A percentile compares a stretch with the other conserved stretches of the same genome.
Conservation (phyloP, 2,329 filamentous ascomycete species). For the Moelleriella libera region DNA sequence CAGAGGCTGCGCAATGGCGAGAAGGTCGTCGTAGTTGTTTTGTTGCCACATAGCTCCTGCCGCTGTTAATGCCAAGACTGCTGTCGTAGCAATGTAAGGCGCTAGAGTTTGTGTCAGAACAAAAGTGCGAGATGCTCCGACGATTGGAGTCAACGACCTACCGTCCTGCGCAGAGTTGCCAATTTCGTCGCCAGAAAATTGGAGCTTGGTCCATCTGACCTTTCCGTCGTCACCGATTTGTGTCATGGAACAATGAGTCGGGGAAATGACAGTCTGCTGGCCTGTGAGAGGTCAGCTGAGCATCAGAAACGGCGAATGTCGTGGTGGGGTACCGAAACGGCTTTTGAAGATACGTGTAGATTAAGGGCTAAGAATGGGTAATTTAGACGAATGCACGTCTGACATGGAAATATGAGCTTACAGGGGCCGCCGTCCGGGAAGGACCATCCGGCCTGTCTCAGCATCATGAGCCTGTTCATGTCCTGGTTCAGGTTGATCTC, state of each 20-base stretch:
- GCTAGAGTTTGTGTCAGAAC: constrained; percentile 19
- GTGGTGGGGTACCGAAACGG: no score
- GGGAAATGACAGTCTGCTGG: constrained; percentile 46
- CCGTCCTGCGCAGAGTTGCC: constrained; percentile 33
- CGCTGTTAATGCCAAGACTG: constrained; percentile 41
- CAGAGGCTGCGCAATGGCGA: constrained; percentile 48
- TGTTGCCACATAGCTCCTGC: constrained; percentile 30
- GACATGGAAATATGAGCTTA: constrained; percentile 19
- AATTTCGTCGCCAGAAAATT: constrained; percentile 34
- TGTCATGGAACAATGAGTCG: constrained; percentile 42
- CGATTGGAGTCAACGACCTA: constrained; percentile 11
- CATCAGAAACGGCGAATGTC: background rate
- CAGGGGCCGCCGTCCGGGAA: constrained; percentile 53
- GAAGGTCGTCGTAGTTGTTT: constrained; percentile 53
- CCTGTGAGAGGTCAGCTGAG: constrained; percentile 21
- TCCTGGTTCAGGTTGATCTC: constrained; percentile 52
- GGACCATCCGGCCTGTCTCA: constrained; percentile 66
- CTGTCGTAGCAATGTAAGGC: constrained; percentile 43
- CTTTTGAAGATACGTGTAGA: no score
- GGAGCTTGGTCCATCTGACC: constrained; percentile 42
- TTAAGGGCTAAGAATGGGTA: no score
- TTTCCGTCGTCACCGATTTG: constrained; percentile 45
- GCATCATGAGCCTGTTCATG: constrained; percentile 49
- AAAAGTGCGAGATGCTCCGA: background rate
- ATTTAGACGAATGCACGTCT: background rate